phyloP scores from a whole-genome alignment of 2,329 filamentous ascomycete genomes.

The Tolypocladium album region DNA sequence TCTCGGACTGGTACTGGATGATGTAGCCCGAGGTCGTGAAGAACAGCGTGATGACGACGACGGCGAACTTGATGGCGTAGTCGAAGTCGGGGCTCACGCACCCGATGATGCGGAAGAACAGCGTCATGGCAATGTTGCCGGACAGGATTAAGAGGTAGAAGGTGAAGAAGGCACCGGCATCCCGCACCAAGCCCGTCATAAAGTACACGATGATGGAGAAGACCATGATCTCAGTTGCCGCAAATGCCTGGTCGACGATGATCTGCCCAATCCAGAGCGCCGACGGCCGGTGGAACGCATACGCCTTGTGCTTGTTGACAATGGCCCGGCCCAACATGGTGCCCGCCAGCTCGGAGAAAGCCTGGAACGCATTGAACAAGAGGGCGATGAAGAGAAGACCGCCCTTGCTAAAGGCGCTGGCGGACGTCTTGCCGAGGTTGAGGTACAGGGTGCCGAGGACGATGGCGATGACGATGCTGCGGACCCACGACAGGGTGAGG shows the following conservation, averaged over 20 bases:
- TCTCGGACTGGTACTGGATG: conserved; percentile 66
- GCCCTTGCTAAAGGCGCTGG: conserved; percentile 69
- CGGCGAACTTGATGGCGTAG: conserved; percentile 73
- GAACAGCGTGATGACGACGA: conserved; percentile 71
- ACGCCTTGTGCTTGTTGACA: conserved; percentile 75
- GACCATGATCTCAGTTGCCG: conserved; percentile 57
- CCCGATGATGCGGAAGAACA: conserved; percentile 67
- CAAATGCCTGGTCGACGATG: conserved; percentile 64
- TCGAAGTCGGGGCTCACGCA: conserved; percentile 73
- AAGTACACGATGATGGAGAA: conserved; percentile 73
- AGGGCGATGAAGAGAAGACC: conserved; percentile 73
- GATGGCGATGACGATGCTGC: conserved; percentile 61
- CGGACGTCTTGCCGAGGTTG: conserved; percentile 52
- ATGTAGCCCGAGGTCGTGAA: conserved; percentile 74
- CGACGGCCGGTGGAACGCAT: conserved; percentile 72
- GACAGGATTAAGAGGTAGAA: conserved; percentile 62
- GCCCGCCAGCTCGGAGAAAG: conserved; percentile 64
- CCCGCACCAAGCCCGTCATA: conserved; percentile 58
- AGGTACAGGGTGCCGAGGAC: conserved; percentile 73
- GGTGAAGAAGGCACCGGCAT: conserved; percentile 67
- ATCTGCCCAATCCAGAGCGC: conserved; percentile 79
- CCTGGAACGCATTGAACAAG: conserved; percentile 80
- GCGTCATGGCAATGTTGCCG: conserved; percentile 61
- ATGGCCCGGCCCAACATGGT: conserved; percentile 70
- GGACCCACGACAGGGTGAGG: conserved; percentile 60